Base-by-base conservation (phyloP, 139 green algal genomes). In the Ettlia oleoabundans region DNA sequence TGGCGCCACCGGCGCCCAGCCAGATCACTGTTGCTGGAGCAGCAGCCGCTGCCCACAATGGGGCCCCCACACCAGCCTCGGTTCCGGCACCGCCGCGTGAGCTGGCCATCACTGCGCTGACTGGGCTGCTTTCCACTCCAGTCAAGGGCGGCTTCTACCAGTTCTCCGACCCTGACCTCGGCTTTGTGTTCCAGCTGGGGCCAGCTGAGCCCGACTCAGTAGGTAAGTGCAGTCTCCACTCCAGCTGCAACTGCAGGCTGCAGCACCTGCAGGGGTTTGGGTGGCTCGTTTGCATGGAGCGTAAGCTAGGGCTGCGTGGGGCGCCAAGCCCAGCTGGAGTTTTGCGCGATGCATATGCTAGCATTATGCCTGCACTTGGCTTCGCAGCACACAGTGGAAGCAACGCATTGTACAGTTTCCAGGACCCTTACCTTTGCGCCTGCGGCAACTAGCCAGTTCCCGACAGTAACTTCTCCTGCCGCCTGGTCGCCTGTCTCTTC, bases 101-200 rank as follows among this genome's bases (percentile, higher is more conserved):
- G 19, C 62, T 74, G 51, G 84, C 84, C 9, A 67, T 88, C 62
- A 70, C 81, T 21, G 70, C 67, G 22, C 84, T 88, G 55, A 82
- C 80, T 35, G 85, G 85, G 6, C 41, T 89, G 70, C 43, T 62
- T 30, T 79, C 85, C 1, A 84, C 76, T 3, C 76, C 85, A 1
- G 32, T 78, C 9, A 63, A 55, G 33, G 63, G 62, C 1, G 85
- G 85, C 30, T 68, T 74, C 43, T 89, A 82, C 77, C 74, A 53
- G 9, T 89, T 83, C 82, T 71, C 69, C 1, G 78, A 89, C 53
- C 41, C 24, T 5, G 37, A 37, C 32, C 65, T 35, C 26, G 85
- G 85, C 21, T 81, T 83, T 26, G 52, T 65, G 15, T 89, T 89
- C 74, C 62, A 85, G 76, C 82, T 89, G 35, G 77, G 76, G 1